Conservation (phyloP, 2,329 filamentous ascomycete genomes). For the Cercospora brassicicola region DNA sequence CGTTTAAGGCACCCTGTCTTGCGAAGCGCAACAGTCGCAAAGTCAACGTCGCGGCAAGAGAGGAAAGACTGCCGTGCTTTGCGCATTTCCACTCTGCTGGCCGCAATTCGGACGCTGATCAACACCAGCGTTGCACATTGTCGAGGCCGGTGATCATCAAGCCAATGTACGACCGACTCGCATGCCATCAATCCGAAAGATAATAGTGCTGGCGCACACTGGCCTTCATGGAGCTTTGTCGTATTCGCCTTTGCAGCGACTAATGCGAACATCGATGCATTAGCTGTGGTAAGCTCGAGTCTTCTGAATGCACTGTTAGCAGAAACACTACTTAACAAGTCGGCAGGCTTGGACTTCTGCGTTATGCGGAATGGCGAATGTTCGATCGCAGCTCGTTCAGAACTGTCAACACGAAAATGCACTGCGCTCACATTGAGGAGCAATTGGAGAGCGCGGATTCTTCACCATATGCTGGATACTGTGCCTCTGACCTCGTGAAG, state of each 20-base stretch:
- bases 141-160: not conserved
- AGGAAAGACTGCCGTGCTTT: too few relatives aligned
- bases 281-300: not conserved
- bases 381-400: not conserved
- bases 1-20: too few relatives aligned
- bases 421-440: too few relatives aligned
- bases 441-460: too few relatives aligned
- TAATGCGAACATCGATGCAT: not conserved
- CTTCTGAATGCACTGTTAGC: not conserved
- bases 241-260: not conserved
- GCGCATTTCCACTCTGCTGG: too few relatives aligned
- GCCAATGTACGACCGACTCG: not conserved
- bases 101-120: too few relatives aligned
- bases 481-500: not conserved
- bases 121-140: not conserved
- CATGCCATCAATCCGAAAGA: not conserved
- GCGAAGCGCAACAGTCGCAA: too few relatives aligned
- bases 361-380: not conserved
- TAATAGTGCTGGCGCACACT: not conserved
- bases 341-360: not conserved
- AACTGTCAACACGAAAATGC: not conserved
- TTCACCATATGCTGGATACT: too few relatives aligned
- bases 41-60: too few relatives aligned
- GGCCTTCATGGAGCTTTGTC: not conserved
- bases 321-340: not conserved